Evolutionary conservation across 2,329 filamentous ascomycete genomes (phyloP), one percentile per base, ranked within the genome.

Genomic region (Trichophyton verrucosum): DNA sequence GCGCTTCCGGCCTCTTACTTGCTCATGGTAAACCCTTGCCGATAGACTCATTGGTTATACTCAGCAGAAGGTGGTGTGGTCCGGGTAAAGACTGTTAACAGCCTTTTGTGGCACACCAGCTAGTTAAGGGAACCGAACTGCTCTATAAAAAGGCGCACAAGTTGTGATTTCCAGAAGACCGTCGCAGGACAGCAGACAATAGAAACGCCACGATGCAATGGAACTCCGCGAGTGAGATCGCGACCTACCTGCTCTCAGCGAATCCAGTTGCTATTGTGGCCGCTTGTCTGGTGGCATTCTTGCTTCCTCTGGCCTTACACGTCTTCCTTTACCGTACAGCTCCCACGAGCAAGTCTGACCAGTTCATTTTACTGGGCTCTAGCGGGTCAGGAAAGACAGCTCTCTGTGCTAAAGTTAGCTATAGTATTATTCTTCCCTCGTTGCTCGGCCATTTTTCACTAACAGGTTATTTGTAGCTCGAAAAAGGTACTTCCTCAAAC

Each of bases 311-410:
- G 59, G 71, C 95, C 60, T 79, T 96, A 56, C 94, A 97, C 51
- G 72, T 83, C 61, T 77, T 87, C 70, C 81, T 96, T 70, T 85
- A 90, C 72, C 82, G 82, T 60, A 80, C 83, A 57, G 81, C 82
- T 44, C 81, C 85, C 13, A 73, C 73, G 59, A 86, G 87, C 68
- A 83, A 83, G 42, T 80, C 79, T 13, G 81, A 88, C 27, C 90
- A 92, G 57, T 87, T 86, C 6, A 84, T 97, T 63, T 78, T 96
- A 49, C 73, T 91, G 57, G 94, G 94, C 0, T 90, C 92, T 15
- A 86, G 86, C 61, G 88, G 86, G 64, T 82, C 84, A 57, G 94
- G 94, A 69, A 99, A 97, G 78, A 97, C 94, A 0, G 82, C 88
- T 7, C 83, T 97, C 38, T 77, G 91, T n/a, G 91, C 89, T 22